Base-by-base conservation (phyloP, 2,329 filamentous ascomycete species). In the Aspergillus sp. region DNA sequence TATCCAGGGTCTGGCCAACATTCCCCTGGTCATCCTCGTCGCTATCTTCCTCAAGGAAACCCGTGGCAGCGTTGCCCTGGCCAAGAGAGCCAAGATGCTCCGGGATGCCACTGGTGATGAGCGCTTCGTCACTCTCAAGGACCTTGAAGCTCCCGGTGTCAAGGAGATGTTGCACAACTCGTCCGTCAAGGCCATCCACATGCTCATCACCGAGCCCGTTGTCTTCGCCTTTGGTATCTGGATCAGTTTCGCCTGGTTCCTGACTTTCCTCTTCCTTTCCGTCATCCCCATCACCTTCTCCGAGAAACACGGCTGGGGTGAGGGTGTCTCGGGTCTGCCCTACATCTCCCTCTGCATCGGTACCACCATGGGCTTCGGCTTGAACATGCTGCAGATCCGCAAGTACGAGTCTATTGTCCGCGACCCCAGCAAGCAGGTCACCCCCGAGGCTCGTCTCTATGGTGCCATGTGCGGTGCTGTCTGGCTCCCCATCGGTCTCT, bases 221-320 rank as follows among this genome's bases (percentile, higher is more conserved):
- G 71, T 75, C 5, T 73, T 75, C 44, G 66, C 68, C 27, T 75
- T 75, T 37, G 74, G 74, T 43, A 57, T 76, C 27, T 76, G 73
- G 73, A 76, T 77, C 46, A 65, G 66, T 11, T 76, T 77, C 57
- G 71, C 71, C 51, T 78, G 74, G 74, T 74, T 73, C 51, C 68
- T 77, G 13, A 68, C 73, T 35, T 78, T 77, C 67, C 67, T 77
- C 40, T 78, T 78, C 69, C 62, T 78, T 6, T 74, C 68, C 26
- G 71, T 72, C 46, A 74, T 75, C 47, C 68, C 70, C 10, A 74
- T 75, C 58, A 74, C 71, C 32, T 77, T 75, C 64, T 45, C 59
- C 13, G 73, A 76, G 48, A 76, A 77, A 65, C 70, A 69, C 32
- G 73, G 73, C 48, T 78, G 75, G 75, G 64, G 59, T 39, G 73